Evolutionary conservation across 1,139 yeast species (phyloP).

Genomic region (Debaryomyces sp.): DNA sequence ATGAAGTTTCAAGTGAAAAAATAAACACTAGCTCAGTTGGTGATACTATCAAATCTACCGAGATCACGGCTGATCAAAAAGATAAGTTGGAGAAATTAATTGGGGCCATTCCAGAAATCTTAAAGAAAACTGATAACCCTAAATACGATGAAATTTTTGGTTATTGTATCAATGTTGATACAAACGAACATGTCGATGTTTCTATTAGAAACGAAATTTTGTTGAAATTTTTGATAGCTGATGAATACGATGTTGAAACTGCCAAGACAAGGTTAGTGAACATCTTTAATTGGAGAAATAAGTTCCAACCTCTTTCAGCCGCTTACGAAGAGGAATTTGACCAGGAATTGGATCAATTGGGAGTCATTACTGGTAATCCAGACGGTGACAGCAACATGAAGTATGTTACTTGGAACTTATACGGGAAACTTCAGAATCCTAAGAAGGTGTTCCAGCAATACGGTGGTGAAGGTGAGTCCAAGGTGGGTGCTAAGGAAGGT

Average conservation of each 20-base stretch:
- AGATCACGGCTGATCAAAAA: slow-evolving; percentile 10
- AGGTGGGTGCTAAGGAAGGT: slow-evolving; percentile 21
- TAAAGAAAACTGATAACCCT: slow-evolving; percentile 35
- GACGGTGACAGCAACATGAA: slow-evolving; percentile 44
- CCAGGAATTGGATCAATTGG: slow-evolving; percentile 59
- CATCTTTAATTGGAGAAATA: slow-evolving; percentile 78
- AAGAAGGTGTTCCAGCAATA: slow-evolving; percentile 64
- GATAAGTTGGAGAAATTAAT: slow-evolving; percentile 23
- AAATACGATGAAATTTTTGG: slow-evolving; percentile 82
- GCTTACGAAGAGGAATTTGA: slow-evolving; percentile 73
- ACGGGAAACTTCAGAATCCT: slow-evolving; percentile 71
- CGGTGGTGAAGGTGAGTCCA: slow-evolving; percentile 25
- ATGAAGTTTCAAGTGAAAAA: slow-evolving; percentile 13
- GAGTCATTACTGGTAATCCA: slow-evolving; percentile 58
- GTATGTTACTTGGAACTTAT: slow-evolving; percentile 82
- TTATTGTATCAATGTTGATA: slow-evolving; percentile 54
- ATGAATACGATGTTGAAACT: slow-evolving; percentile 53
- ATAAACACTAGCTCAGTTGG: not conserved
- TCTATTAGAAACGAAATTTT: slow-evolving; percentile 56
- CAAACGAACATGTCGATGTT: slow-evolving; percentile 48
- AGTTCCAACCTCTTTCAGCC: slow-evolving; percentile 77
- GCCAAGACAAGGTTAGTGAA: slow-evolving; percentile 53
- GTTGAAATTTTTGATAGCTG: slow-evolving; percentile 70
- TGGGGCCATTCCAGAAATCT: slow-evolving; percentile 25
- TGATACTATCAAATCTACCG: slow-evolving; percentile 5